phyloP scores from a whole-genome alignment of 257 asterid genomes.

The Solanum sparsipilum region DNA sequence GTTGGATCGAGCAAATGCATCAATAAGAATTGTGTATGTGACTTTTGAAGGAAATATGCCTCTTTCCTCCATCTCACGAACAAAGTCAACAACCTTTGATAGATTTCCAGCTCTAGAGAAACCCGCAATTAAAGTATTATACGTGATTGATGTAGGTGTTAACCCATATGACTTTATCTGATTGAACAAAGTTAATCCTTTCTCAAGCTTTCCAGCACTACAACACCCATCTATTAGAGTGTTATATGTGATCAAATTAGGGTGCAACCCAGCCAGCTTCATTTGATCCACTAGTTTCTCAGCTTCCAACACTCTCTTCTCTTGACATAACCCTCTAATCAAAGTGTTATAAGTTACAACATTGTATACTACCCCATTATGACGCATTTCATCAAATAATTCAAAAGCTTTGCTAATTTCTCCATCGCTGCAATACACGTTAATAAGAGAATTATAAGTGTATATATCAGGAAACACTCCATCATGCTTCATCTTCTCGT shows the following conservation, averaged over 20 bases:
- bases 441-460: conserved; percentile 40
- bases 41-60: conserved; percentile 57
- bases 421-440: conserved; percentile 35
- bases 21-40: conserved; percentile 62
- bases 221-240: conserved; percentile 51
- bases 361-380: conserved; percentile 39
- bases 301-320: conserved; percentile 30
- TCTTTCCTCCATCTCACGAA: conserved; percentile 70
- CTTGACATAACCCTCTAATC: conserved; percentile 50
- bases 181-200: conserved; percentile 35
- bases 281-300: conserved; percentile 40
- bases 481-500: conserved; percentile 44
- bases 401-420: conserved; percentile 30
- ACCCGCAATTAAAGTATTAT: conserved; percentile 47
- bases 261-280: conserved; percentile 40
- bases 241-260: conserved; percentile 52
- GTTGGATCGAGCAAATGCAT: conserved; percentile 45
- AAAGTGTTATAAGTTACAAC: conserved; percentile 64
- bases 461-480: conserved; percentile 53
- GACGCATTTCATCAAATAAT: conserved; percentile 50
- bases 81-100: conserved; percentile 25
- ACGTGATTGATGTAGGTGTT: conserved; percentile 50
- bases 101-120: conserved; percentile 38
- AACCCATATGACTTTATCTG: conserved; percentile 43
- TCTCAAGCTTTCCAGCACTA: conserved; percentile 34